Evolutionary conservation across 2,329 filamentous ascomycete species (phyloP), one percentile per base, ranked within the genome.

Genomic region (Hypoxylon sp.): DNA sequence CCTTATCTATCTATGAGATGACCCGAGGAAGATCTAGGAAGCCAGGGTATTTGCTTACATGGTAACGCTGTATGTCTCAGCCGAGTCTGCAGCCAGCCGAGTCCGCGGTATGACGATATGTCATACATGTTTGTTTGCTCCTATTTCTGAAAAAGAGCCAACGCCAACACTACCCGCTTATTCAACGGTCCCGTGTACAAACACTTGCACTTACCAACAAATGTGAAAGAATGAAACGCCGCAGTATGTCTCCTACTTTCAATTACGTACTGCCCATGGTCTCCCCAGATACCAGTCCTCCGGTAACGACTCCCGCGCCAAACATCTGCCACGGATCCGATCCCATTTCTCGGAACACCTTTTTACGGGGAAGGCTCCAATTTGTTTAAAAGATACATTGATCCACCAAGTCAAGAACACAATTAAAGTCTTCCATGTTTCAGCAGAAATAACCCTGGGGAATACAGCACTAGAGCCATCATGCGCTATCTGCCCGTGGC

Each of bases 401-500:
- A 24, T 13, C 2, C 46, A 27, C 15, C 5, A 2, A 6, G 46
- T 50, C 1, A 29, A 50, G 15, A 27, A 50, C 5, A 29, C 46
- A 13, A 29, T 29, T 29, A 50, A 29, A 50, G 24, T 27, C 19
- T n/a, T 29, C 29, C 6, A 19, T 44, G n/a, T 44, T 44, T n/a
- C 39, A 21, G 11, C 39, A 8, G 39, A 44, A 32, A 37, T 21
- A 17, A 44, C 19, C 17, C n/a, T 5, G 8, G 6, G 39, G 17
- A 5, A 44, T 44, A 44, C 39, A 44, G 39, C 39, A 19, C 39
- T 4, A 44, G 39, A 44, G 10, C 17, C 46, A 27, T 15, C 75
- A 81, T 61, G 57, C 52, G 7, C 35, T 51, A 51, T 51, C n/a
- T 24, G 4, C 24, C 44, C n/a, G 24, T 19, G 5, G 29, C 31